Percentiles rank a stretch among this genome's conserved stretches.
These are phyloP conservation scores for Gigaspora rosea DNA, from an alignment of 192 early-diverging fungal genomes.

Conservation along the genomic window DNA sequence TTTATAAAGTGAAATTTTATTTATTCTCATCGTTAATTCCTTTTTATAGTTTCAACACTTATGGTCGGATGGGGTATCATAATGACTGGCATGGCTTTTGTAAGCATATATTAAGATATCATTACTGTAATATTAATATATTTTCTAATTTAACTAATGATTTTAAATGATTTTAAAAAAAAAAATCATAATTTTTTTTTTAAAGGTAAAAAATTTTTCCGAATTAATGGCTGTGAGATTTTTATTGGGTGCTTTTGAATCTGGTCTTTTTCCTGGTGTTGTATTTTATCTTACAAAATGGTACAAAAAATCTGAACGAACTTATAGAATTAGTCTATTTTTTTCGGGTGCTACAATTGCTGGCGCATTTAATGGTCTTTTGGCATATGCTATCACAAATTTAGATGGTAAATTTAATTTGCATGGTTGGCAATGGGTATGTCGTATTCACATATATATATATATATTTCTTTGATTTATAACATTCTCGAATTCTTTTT, in stretches of 20 bases:
- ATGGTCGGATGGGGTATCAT: slow-evolving; percentile 58
- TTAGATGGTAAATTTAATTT: slow-evolving; percentile 40
- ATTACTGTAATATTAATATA: no score
- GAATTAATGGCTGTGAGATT: slow-evolving; percentile 57
- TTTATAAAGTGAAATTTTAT: no score
- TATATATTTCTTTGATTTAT: not conserved
- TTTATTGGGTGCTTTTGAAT: slow-evolving; percentile 60
- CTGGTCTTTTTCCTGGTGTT: slow-evolving; percentile 61
- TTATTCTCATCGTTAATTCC: no score
- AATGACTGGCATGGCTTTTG: slow-evolving; percentile 57
- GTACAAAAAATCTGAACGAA: slow-evolving; percentile 28
- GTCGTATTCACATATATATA: no score
- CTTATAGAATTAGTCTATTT: slow-evolving; percentile 55
- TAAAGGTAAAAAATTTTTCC: slow-evolving; percentile 30
- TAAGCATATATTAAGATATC: not conserved
- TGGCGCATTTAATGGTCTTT: slow-evolving; percentile 63
- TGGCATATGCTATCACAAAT: slow-evolving; percentile 65
- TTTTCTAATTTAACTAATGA: no score
- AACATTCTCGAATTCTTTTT: slow-evolving; percentile 5
- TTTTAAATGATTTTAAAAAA: no score
- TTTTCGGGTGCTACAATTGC: slow-evolving; percentile 54
- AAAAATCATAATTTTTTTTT: not conserved
- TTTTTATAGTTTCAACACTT: slow-evolving; percentile 43
- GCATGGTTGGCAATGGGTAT: slow-evolving; percentile 55
- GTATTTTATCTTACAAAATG: slow-evolving; percentile 56